Evolutionary conservation across 352 stramenopile species (phyloP).

Genomic region (Pseudoperonospora humuli): DNA sequence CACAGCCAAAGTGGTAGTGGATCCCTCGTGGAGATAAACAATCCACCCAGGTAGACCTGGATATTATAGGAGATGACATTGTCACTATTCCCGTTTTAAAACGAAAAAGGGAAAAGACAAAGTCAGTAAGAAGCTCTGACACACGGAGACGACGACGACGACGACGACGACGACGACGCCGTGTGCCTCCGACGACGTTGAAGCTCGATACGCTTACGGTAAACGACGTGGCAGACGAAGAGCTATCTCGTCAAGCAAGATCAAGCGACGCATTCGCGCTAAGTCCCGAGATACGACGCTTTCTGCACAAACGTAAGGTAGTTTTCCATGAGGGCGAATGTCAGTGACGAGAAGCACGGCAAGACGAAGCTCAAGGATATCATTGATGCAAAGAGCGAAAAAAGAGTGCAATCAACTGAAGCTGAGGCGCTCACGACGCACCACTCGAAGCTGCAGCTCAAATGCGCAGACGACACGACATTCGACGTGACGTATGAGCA

Average conservation of each 20-base stretch:
- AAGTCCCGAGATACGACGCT: slow-evolving; percentile 21
- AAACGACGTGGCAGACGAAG: too few relatives aligned
- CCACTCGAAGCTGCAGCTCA: slow-evolving; percentile 63
- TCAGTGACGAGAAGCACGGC: slow-evolving; percentile 24
- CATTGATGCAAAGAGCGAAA: slow-evolving; percentile 5
- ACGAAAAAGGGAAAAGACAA: slow-evolving; percentile 12
- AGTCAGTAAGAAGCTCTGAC: slow-evolving; percentile 13
- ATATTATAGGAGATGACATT: too few relatives aligned
- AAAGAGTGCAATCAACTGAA: slow-evolving; percentile 6
- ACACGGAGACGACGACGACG: slow-evolving; percentile 3
- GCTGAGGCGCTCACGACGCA: slow-evolving; percentile 1
- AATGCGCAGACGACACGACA: slow-evolving; percentile 57
- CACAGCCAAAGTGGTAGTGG: too few relatives aligned
- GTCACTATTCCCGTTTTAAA: too few relatives aligned
- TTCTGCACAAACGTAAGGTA: slow-evolving; percentile 13
- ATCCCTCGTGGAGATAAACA: too few relatives aligned
- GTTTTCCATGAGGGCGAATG: slow-evolving; percentile 25
- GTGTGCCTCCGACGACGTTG: too few relatives aligned
- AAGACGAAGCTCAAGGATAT: slow-evolving; percentile 19
- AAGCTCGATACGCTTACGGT: too few relatives aligned
- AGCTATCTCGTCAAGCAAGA: slow-evolving; percentile 11
- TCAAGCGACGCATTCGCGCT: slow-evolving; percentile 8
- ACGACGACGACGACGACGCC: background rate
- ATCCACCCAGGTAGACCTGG: too few relatives aligned
- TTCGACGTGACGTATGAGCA: slow-evolving; percentile 77